Evolutionary conservation across 257 asterid genomes (phyloP).

Genomic region (Sherardia arvensis): DNA sequence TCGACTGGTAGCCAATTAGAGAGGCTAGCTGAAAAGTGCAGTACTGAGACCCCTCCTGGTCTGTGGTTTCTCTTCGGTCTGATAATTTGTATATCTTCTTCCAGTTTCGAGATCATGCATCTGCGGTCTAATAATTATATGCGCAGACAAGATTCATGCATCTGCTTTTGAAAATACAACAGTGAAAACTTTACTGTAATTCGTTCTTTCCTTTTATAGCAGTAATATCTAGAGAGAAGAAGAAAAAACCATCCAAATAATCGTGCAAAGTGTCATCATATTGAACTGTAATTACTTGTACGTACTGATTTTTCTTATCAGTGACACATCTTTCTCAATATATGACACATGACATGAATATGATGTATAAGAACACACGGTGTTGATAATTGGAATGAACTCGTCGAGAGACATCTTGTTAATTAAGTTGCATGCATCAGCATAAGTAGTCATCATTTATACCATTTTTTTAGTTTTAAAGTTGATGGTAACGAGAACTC

Average conservation of each 20-base stretch:
- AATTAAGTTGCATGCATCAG: neutral
- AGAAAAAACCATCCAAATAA: too few relatives aligned
- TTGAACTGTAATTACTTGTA: neutral
- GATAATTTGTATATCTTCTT: too few relatives aligned
- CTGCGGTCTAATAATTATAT: neutral
- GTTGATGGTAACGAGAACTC: too few relatives aligned
- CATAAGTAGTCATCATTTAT: too few relatives aligned
- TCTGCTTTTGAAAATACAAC: neutral
- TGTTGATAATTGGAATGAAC: neutral
- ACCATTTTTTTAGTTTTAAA: neutral
- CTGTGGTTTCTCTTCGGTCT: too few relatives aligned
- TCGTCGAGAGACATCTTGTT: neutral
- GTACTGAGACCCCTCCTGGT: too few relatives aligned
- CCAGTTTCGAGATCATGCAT: too few relatives aligned
- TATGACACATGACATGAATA: neutral
- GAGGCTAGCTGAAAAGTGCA: too few relatives aligned
- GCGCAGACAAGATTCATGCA: conserved; percentile 13
- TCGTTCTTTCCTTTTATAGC: neutral
- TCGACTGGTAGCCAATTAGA: too few relatives aligned
- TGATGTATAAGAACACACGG: neutral
- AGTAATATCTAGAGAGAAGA: neutral
- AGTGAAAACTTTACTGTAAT: neutral
- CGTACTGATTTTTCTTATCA: neutral
- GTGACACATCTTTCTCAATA: neutral
- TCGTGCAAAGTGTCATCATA: neutral